A percentile compares a stretch with the other conserved stretches of the same genome.
Conservation (phyloP, 306 rosid genomes). For the Cucumis hystrix region DNA sequence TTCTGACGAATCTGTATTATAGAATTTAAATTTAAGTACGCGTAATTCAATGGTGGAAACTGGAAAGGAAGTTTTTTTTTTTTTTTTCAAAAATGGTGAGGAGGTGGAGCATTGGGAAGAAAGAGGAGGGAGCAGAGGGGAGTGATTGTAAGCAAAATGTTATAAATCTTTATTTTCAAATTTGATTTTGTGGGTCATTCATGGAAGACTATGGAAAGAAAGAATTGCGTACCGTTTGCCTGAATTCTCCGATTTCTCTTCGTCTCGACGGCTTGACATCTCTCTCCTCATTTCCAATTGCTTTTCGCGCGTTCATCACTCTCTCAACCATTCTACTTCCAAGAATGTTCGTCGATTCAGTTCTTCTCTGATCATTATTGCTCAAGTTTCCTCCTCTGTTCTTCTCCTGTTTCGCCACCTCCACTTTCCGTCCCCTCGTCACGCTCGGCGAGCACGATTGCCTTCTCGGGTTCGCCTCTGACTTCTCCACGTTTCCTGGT, state of each 20-base stretch:
- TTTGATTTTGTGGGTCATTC: no score
- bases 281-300: conserved; percentile 16
- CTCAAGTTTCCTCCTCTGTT: conserved; percentile 13
- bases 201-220: no score
- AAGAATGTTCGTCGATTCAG: conserved; percentile 23
- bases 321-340: conserved; percentile 85
- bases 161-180: no score
- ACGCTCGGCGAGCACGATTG: conserved; percentile 53
- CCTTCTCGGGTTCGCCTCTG: conserved; percentile 17
- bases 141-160: no score
- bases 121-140: no score
- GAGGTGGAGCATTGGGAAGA: no score
- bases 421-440: conserved; percentile 30
- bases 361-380: neutral
- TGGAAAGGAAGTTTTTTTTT: no score
- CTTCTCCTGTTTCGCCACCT: conserved; percentile 7
- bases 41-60: no score
- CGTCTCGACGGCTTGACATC: conserved; percentile 16
- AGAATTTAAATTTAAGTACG: no score
- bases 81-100: no score
- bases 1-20: no score
- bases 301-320: conserved; percentile 64
- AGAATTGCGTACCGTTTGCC: no score
- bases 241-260: neutral
- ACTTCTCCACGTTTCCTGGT: neutral